phyloP scores from a whole-genome alignment of 805 yeast genomes.

The Suhomyces sp. region DNA sequence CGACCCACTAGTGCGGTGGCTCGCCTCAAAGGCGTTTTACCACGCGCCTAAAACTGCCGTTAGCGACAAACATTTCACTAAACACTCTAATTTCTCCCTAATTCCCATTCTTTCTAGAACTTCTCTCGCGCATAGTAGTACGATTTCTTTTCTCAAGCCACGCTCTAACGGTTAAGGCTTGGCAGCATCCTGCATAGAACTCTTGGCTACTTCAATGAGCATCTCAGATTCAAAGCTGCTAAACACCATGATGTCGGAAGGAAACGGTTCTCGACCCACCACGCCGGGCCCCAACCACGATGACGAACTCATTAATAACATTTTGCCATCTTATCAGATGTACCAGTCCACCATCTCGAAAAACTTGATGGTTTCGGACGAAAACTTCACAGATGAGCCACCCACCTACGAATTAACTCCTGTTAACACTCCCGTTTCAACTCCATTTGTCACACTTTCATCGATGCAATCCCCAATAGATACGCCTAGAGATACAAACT shows the following conservation, averaged over 20 bases:
- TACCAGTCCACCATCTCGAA: constrained; percentile 41
- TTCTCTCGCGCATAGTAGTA: background rate
- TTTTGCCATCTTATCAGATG: constrained; percentile 45
- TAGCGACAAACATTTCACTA: background rate
- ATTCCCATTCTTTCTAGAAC: background rate
- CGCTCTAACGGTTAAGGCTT: background rate
- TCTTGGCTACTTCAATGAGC: background rate
- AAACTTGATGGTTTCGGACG: constrained; percentile 34
- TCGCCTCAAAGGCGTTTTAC: background rate
- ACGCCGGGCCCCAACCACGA: constrained; percentile 13
- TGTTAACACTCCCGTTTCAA: constrained; percentile 5
- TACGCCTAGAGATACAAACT: constrained; percentile 2
- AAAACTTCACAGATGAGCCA: constrained; percentile 39
- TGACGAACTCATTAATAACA: constrained; percentile 32
- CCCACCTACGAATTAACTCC: constrained; percentile 30
- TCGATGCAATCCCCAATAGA: constrained; percentile 7
- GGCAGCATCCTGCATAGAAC: background rate
- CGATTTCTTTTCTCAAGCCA: background rate
- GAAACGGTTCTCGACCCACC: constrained; percentile 4
- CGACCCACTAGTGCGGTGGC: background rate
- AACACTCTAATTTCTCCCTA: background rate
- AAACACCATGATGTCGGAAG: background rate
- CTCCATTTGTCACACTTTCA: constrained; percentile 5
- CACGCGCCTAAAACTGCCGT: background rate
- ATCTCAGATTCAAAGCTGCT: background rate